Evolutionary conservation across 75 land plant genomes (phyloP), one percentile per base, ranked within the genome.

Genomic region (Azolla pinnata): DNA sequence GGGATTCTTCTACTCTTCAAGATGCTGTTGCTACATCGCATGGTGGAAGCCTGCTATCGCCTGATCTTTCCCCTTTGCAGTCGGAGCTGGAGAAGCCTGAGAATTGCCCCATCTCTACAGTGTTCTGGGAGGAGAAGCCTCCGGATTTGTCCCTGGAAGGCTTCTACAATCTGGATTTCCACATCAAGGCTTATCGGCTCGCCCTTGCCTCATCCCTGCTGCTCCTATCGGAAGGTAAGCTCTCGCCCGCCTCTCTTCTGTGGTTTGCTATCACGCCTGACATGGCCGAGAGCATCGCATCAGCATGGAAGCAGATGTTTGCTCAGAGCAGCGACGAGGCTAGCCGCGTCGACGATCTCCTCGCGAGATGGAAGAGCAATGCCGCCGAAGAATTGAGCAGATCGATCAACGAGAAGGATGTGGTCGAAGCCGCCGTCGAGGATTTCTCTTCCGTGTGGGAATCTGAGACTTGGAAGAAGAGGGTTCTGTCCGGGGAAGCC

Each of bases 111-210:
- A 3, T 52, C 29, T 2, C 54, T 1, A 3, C 29, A 1, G 29
- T 25, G 10, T 52, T 52, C 3, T 52, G 54, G 54, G 25, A 52
- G 27, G 54, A 52, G 27, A 52, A 18, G 28, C 54, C 54, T 24
- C 54, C 54, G 1, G 54, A 24, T 24, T 27, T 52, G 9, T 18
- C 18, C 24, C 26, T 52, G 2, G 29, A 2, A 25, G 25, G 2
- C 4, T 52, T 25, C 29, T 24, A 2, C 2, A 52, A 2, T 14
- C 26, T 52, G 4, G 54, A 52, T 52, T 52, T 25, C 14, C 24
- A 52, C 27, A 12, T 24, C 4, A 25, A 2, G 54, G 12, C 3
- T 52, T 52, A 19, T 52, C 54, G 54, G 29, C 1, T 52, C 49
- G 2, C 49, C 21, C 4, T 46, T 52, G 54, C 54, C 24, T 52